Evolutionary conservation across 441 rosid species (phyloP), one percentile per base, ranked within the genome.

Genomic region (Iberis amara): DNA sequence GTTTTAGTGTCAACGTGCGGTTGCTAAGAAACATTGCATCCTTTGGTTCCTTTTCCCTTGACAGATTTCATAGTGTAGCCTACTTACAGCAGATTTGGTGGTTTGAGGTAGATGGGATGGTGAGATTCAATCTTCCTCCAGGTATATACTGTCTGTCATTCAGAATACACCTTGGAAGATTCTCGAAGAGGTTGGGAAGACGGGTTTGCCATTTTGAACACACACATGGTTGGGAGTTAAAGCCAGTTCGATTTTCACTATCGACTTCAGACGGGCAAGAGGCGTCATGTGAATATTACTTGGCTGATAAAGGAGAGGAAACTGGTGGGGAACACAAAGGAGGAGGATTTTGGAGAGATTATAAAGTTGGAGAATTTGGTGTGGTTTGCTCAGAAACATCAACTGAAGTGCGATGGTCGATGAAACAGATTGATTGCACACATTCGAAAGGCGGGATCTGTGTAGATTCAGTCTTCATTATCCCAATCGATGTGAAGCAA

Each of bases 351-450:
- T 89, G 95, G 97, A 75, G 82, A 55, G 81, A 82, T 5, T 84
- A 84, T 64, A 75, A 70, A 54, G 94, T 79, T n/a, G 95, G 95
- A n/a, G 89, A 89, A 51, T 86, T 86, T 67, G 28, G 64, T 11
- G 94, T 89, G 8, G 69, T 38, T 2, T 63, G 76, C 58, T 63
- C 91, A 4, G 83, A 80, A 51, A 76, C 91, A 13, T 48, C 71
- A 8, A 77, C 84, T 0, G 91, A 86, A 59, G 81, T 89, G 49
- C 72, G 74, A 28, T 89, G 85, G 69, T 84, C 94, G 7, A 76
- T 89, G 91, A 89, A 80, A 64, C 97, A 86, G 85, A 86, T 86
- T 18, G 97, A 86, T 42, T 89, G 97, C 73, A 89, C 95, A 0
- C 97, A 86, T 52, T 86, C 95, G 0, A 86, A 86, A 74, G 95